Evolutionary conservation across 2,329 filamentous ascomycete genomes (phyloP).

Genomic region (Scedosporium minutisporum): DNA sequence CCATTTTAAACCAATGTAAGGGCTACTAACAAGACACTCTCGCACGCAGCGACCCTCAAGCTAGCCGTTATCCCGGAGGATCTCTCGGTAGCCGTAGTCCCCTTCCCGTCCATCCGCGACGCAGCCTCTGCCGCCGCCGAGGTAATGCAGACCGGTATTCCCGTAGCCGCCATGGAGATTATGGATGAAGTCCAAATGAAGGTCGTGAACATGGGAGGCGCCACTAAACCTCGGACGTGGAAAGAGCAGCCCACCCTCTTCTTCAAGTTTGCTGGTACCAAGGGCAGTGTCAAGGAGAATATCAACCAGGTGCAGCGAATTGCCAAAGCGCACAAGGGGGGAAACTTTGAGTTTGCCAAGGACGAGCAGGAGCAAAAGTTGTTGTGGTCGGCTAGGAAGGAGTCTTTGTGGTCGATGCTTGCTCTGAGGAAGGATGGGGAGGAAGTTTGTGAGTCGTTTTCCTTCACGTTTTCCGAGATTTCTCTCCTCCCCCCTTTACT

Average conservation of each 20-base stretch:
- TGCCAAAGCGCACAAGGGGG: slow-evolving; percentile 53
- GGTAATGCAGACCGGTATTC: slow-evolving; percentile 66
- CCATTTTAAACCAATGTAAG: too few species aligned
- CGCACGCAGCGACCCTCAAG: slow-evolving; percentile 61
- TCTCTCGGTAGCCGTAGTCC: slow-evolving; percentile 69
- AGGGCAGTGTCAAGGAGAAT: slow-evolving; percentile 68
- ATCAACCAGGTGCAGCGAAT: slow-evolving; percentile 60
- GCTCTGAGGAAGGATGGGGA: slow-evolving; percentile 55
- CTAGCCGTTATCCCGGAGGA: slow-evolving; percentile 67
- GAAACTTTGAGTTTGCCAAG: slow-evolving; percentile 66
- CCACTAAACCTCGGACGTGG: slow-evolving; percentile 60
- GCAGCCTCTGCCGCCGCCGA: slow-evolving; percentile 65
- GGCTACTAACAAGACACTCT: neutral
- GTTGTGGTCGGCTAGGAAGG: slow-evolving; percentile 73
- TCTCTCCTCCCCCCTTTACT: neutral
- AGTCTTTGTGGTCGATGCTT: slow-evolving; percentile 77
- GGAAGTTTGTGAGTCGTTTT: slow-evolving; percentile 56
- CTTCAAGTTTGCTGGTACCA: slow-evolving; percentile 79
- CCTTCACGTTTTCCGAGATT: neutral
- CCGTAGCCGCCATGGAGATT: slow-evolving; percentile 70
- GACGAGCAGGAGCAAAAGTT: slow-evolving; percentile 62
- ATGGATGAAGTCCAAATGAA: slow-evolving; percentile 86
- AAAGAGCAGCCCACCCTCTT: slow-evolving; percentile 69
- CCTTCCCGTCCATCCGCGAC: slow-evolving; percentile 67
- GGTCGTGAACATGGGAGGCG: slow-evolving; percentile 66